Base-by-base conservation (phyloP, 192 early-diverging fungal genomes). In the Coemansia sp. region DNA sequence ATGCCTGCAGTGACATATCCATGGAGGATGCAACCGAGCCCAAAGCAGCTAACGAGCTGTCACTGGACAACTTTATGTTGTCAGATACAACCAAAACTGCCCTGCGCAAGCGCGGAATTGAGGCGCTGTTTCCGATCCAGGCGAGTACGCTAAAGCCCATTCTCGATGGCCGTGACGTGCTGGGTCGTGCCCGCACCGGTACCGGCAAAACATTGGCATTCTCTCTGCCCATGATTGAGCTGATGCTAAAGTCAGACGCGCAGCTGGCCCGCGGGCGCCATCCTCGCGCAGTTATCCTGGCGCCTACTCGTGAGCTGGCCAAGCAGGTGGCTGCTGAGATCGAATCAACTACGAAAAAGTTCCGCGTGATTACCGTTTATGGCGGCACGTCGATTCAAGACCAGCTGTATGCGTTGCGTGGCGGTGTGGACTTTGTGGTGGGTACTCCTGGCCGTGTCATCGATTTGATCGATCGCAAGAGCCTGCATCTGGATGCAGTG, bases 131-230 rank as follows among this genome's bases (percentile, higher is more conserved):
- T 71, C 93, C 93, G 10, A 98, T 98, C 44, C 95, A 98, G 72
- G 92, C 94, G 26, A 90, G 88, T 52, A 91, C 90, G 8, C 82
- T 93, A 44, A 65, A 65, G 6, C 70, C 80, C 39, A 73, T 91
- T 6, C 85, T 88, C 36, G 82, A 84, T 18, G 79, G 81, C 1
- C 63, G 68, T 13, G 96, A 99, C 53, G 81, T 97, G 64, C 88
- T 99, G 60, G 96, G 94, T 48, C 88, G 91, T 35, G 93, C 94
- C 1, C 94, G 95, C 59, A 99, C 96, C 9, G 96, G 96, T 64
- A 96, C 94, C 0, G 96, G 96, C 49, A 99, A 99, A 72, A 99
- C 94, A 6, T 81, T 96, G 33, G 96, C 94, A 9, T 99, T 99
- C 62, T 73, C 96, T 59, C 84, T 93, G 55, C 91, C 94, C 4